Evolutionary conservation across 345 rosid species (phyloP).

Genomic region (Pelargonium nanum): DNA sequence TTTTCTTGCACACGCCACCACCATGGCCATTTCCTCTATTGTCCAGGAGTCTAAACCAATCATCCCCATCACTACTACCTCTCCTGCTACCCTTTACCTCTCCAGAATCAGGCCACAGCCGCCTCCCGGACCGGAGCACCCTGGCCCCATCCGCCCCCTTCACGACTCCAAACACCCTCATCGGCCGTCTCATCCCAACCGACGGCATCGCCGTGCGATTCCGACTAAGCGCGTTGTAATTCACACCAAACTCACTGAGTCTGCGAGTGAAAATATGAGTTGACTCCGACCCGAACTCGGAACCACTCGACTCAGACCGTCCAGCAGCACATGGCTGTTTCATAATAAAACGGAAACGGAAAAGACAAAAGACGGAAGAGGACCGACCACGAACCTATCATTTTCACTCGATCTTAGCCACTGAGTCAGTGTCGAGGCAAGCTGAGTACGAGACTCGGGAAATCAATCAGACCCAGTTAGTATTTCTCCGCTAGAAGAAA

Average conservation of each 20-base stretch:
- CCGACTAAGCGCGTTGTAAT: constrained; percentile 9
- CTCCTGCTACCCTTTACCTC: constrained; percentile 43
- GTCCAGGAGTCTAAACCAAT: constrained; percentile 26
- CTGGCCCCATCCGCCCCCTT: constrained; percentile 71
- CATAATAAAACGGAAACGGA: too few relatives aligned
- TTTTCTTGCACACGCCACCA: constrained; percentile 15
- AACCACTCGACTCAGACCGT: neutral
- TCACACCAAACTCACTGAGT: constrained; percentile 8
- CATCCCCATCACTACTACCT: constrained; percentile 30
- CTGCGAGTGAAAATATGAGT: neutral
- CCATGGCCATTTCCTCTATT: constrained; percentile 10
- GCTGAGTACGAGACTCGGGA: neutral
- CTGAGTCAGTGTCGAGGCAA: neutral
- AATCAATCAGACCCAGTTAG: neutral
- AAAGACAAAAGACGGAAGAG: too few relatives aligned
- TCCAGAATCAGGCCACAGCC: constrained; percentile 45
- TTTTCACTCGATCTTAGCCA: neutral
- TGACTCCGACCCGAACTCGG: constrained; percentile 3
- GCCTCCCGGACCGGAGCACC: constrained; percentile 82
- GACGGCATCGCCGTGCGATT: constrained; percentile 64
- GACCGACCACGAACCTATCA: neutral
- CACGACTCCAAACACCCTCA: constrained; percentile 68
- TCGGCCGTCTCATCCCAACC: constrained; percentile 63
- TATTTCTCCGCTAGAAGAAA: too few relatives aligned
- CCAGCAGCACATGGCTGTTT: neutral